These are phyloP conservation scores for Avena insularis DNA, from an alignment of 176 grass and related monocot genomes.

Conservation along the genomic window DNA sequence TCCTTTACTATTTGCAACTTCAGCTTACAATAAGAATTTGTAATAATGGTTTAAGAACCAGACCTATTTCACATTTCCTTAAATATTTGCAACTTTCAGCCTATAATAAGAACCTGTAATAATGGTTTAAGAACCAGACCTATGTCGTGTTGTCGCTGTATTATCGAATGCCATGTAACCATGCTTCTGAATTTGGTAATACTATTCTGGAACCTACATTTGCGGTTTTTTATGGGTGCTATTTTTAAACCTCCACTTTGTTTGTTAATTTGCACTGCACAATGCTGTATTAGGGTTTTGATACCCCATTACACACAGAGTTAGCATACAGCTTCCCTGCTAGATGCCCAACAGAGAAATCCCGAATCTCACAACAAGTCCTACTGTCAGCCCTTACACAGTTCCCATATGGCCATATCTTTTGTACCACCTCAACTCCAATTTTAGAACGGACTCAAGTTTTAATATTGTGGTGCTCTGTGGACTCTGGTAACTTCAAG, in stretches of 20 bases:
- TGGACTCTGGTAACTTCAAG: conserved; percentile 19
- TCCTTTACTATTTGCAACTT: conserved; percentile 1
- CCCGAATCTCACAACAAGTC: conserved; percentile 1
- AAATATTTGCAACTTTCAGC: conserved; percentile 3
- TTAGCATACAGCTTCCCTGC: conserved; percentile 12
- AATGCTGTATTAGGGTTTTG: conserved; percentile 13
- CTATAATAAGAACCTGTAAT: conserved; percentile 42
- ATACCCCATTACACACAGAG: conserved; percentile 3
- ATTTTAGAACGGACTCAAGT: conserved; percentile 7
- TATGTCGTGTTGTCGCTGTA: background rate
- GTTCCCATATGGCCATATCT: background rate
- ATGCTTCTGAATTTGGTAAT: conserved; percentile 2
- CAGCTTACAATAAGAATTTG: conserved; percentile 20
- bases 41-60: conserved; percentile 46
- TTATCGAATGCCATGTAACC: background rate
- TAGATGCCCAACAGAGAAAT: background rate
- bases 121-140: conserved; percentile 34
- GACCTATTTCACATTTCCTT: conserved; percentile 1
- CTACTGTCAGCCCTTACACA: background rate
- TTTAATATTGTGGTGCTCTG: background rate
- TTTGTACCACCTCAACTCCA: conserved; percentile 7
- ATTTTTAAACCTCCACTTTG: conserved; percentile 16
- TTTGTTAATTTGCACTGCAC: conserved; percentile 34
- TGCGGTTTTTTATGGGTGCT: background rate
- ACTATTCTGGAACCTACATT: conserved; percentile 3